These are phyloP conservation scores for Cronartium quercuum DNA, from an alignment of 1,284 basidiomycete species.

Conservation along the genomic window DNA sequence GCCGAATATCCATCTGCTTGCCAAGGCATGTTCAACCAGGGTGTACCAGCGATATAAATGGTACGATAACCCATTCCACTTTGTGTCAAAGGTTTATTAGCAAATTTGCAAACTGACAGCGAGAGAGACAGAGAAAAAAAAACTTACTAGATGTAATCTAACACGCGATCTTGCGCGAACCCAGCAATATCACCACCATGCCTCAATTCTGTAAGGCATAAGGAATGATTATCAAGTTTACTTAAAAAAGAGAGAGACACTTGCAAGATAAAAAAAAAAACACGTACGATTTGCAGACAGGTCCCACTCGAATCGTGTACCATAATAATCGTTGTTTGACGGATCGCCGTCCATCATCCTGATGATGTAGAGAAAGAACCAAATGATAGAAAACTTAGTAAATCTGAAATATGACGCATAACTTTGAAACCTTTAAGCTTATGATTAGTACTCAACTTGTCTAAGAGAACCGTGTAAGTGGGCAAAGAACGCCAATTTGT, in stretches of 20 bases:
- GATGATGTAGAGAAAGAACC: neutral
- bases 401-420: too few species aligned
- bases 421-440: neutral
- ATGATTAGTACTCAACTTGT: conserved; percentile 65
- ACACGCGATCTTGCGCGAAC: conserved; percentile 56
- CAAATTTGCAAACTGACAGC: neutral
- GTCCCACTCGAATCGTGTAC: conserved; percentile 71
- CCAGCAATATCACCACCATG: conserved; percentile 79
- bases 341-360: conserved; percentile 63
- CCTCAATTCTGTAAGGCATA: conserved; percentile 58
- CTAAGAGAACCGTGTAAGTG: conserved; percentile 74
- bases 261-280: neutral
- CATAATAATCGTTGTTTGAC: conserved; percentile 78
- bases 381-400: neutral
- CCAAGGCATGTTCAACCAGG: conserved; percentile 86
- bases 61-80: conserved; percentile 70
- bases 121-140: neutral
- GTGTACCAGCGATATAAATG: conserved; percentile 82
- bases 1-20: conserved; percentile 90
- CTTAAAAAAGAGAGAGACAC: neutral
- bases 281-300: conserved; percentile 49
- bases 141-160: conserved; percentile 67
- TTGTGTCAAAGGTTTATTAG: too few species aligned
- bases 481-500: conserved; percentile 78
- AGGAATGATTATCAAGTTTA: neutral